These are phyloP conservation scores for Ettlia oleoabundans DNA, from an alignment of 139 green algal genomes.

Conservation along the genomic window DNA sequence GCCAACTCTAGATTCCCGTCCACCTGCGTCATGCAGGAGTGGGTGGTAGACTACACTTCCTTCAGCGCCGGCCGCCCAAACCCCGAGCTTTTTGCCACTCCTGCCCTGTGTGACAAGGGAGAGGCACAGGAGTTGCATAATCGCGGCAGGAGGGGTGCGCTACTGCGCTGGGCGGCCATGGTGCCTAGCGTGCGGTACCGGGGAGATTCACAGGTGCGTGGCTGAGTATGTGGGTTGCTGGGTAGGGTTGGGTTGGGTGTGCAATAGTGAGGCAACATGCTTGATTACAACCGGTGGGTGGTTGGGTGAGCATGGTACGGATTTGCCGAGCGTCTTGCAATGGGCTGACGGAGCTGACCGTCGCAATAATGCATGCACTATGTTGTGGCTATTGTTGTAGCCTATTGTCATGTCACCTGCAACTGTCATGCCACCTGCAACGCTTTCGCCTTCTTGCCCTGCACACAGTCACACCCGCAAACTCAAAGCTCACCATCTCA, in stretches of 20 bases:
- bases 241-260: slow-evolving; percentile 22
- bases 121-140: not conserved
- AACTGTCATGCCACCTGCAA: not conserved
- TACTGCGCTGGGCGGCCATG: not conserved
- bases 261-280: no score
- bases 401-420: not conserved
- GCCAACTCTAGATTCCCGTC: not conserved
- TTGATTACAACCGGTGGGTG: no score
- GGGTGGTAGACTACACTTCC: slow-evolving; percentile 43
- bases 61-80: slow-evolving; percentile 32
- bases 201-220: not conserved
- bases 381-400: no score
- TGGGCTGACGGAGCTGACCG: no score
- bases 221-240: slow-evolving; percentile 15
- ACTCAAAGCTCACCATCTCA: no score
- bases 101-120: slow-evolving; percentile 37
- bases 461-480: not conserved
- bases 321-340: no score
- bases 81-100: slow-evolving; percentile 32
- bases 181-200: not conserved
- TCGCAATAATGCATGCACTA: no score
- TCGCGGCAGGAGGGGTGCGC: not conserved
- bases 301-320: no score
- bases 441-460: not conserved
- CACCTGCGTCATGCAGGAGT: no score